phyloP scores from a whole-genome alignment of 2,329 filamentous ascomycete genomes.

The Colletotrichum australisinense region DNA sequence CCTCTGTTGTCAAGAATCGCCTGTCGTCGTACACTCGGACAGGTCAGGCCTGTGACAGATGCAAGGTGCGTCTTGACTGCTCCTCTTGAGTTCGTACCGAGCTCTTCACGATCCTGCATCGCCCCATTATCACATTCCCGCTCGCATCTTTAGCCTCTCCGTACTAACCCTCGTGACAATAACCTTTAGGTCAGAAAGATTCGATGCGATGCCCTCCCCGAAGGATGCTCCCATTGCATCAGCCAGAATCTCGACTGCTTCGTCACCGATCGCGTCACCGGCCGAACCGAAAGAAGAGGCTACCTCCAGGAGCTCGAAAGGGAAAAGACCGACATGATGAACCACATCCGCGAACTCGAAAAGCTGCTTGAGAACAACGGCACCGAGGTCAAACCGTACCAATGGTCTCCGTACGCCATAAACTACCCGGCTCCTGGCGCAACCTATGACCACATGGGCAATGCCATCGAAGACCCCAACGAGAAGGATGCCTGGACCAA shows the following conservation, averaged over 20 bases:
- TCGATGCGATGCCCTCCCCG: constrained; percentile 82
- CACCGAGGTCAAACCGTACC: constrained; percentile 68
- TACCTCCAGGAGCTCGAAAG: constrained; percentile 82
- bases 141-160: neutral
- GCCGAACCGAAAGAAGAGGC: constrained; percentile 81
- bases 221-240: constrained; percentile 85
- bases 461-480: constrained; percentile 38
- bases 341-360: constrained; percentile 76
- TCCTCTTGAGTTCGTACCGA: neutral
- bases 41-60: constrained; percentile 88
- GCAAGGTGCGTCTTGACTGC: constrained; percentile 72
- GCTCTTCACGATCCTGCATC: too few species aligned
- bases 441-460: constrained; percentile 41
- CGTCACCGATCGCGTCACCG: constrained; percentile 89
- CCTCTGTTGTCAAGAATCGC: constrained; percentile 66
- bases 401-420: constrained; percentile 30
- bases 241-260: constrained; percentile 82
- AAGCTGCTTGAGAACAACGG: constrained; percentile 71
- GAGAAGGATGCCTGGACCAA: constrained; percentile 46
- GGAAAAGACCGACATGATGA: constrained; percentile 75
- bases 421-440: constrained; percentile 39
- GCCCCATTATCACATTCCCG: neutral
- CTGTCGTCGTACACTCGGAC: constrained; percentile 71
- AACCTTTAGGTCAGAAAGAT: constrained; percentile 80
- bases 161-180: neutral